Conservation (phyloP, 805 yeast species). For the Metschnikowia aberdeeniae region DNA sequence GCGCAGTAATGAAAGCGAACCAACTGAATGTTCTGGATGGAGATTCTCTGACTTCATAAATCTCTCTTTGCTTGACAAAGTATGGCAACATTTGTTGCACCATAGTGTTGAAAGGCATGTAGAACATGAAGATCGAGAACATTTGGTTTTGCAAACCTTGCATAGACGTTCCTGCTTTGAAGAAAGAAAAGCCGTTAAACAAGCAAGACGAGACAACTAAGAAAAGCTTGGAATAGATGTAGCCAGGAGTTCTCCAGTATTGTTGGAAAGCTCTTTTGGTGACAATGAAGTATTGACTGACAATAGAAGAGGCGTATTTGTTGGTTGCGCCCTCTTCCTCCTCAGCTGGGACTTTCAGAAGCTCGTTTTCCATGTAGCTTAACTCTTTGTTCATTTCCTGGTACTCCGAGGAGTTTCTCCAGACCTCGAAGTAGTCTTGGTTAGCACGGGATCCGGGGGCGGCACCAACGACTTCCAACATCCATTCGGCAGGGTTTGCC, state of each 20-base stretch:
- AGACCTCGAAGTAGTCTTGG: slow-evolving; percentile 70
- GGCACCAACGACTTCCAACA: slow-evolving; percentile 81
- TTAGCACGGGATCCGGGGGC: slow-evolving; percentile 75
- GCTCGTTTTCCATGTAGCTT: slow-evolving; percentile 59
- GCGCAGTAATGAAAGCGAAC: slow-evolving; percentile 39
- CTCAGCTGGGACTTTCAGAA: slow-evolving; percentile 21
- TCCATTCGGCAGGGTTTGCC: slow-evolving; percentile 49
- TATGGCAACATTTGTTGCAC: slow-evolving; percentile 41
- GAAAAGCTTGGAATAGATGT: slow-evolving; percentile 58
- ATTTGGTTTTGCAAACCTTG: slow-evolving; percentile 66
- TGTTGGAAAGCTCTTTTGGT: slow-evolving; percentile 32
- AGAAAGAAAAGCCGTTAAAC: slow-evolving; percentile 71
- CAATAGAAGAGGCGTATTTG: slow-evolving; percentile 16
- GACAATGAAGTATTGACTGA: slow-evolving; percentile 15
- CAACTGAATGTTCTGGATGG: slow-evolving; percentile 44
- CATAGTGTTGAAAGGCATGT: slow-evolving; percentile 37
- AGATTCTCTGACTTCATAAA: slow-evolving; percentile 45
- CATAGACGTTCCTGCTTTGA: slow-evolving; percentile 55
- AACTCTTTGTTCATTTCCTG: slow-evolving; percentile 56
- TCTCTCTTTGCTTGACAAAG: slow-evolving; percentile 41
- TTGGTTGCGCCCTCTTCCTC: slow-evolving; percentile 21
- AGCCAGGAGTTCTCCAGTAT: slow-evolving; percentile 58
- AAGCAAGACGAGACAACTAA: slow-evolving; percentile 52
- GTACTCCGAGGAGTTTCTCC: slow-evolving; percentile 69
- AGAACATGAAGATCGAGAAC: slow-evolving; percentile 46